Base-by-base conservation (phyloP, 441 rosid genomes). In the Euphorbia corollata region DNA sequence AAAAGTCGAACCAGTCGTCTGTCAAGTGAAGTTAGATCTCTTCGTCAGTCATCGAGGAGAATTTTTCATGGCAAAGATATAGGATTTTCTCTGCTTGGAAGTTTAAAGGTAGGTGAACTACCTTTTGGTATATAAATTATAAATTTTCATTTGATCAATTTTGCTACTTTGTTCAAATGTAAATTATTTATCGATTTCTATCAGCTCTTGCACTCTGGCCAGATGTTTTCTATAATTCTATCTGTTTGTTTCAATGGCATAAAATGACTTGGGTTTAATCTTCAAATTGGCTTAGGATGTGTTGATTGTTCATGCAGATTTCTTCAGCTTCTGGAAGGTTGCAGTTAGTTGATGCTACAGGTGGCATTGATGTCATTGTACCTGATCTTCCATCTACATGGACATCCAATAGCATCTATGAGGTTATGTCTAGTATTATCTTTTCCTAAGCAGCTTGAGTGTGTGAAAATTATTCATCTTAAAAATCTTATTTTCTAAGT, bases 271-370 rank as follows among this genome's bases (percentile, higher is more conserved):
- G 27, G 62, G 62, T 30, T 32, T 41, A 59, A 30, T 15, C 38
- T 32, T n/a, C 41, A 38, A 38, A 57, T n/a, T 2, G 50, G 45
- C 63, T 73, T 51, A 82, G 63, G 15, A 36, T 69, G 13, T 47
- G 51, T 63, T 71, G 23, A 55, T 68, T 74, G 66, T 74, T 55
- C 70, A 13, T 76, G 22, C 79, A 87, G 99, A 74, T 85, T 67
- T 86, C 85, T 71, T 74, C 84, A 56, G 77, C 83, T 66, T 78
- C 89, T 59, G 96, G 96, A 84, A 86, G 84, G 77, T 75, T 91
- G 72, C 96, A 89, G 78, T 73, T 94, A 68, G 84, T 80, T 82
- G 97, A 94, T 81, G 68, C 71, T 61, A 89, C 84, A 54, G 87
- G 90, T 75, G 77, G 87, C 76, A 80, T 91, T 61, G 86, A 91